Base-by-base conservation (phyloP, 2,329 filamentous ascomycete species). In the Stromatinia cepivora region DNA sequence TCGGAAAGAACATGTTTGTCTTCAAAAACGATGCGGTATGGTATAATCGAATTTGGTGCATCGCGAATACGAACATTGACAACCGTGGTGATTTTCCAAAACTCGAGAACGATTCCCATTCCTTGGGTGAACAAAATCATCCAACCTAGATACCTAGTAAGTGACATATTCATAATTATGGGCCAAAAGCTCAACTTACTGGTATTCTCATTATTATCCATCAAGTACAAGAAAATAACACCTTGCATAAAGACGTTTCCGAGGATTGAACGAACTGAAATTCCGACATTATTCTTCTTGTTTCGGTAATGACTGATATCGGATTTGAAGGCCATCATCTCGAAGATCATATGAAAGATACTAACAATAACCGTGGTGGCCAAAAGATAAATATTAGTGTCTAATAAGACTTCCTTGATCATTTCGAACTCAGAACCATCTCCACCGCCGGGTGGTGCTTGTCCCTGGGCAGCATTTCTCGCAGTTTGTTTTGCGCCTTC, bases 271-370 rank as follows among this genome's bases (percentile, higher is more conserved):
- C 95, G 93, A 71, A 99, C 91, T 1, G 94, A 97, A 58, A 97
- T 97, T 72, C 95, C 95, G 39, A 99, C 92, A 70, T 97, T 95
- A 82, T 98, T 96, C 85, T 99, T 99, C 90, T 99, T 99, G 84
- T 98, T 97, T 79, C 94, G 92, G 88, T 95, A 99, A 81, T 99
- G 95, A 62, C 93, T 89, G 79, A 99, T 97, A 79, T 99, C 95
- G 78, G 91, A 97, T 77, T 97, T 97, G 83, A 99, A 99, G 1
- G 95, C 95, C 46, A 99, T 87, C 77, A 92, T 94, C 81, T 99
- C 95, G 73, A 99, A 94, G 75, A 99, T 84, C 86, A 97, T 93
- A 82, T 99, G 95, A 52, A 95, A 85, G 70, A 99, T 86, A 73
- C 89, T 94, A 75, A 97, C 95, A 11, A 96, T 80, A 36, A 88